These are phyloP conservation scores for Pichia sp. DNA, from an alignment of 1,139 yeast species.

Conservation along the genomic window DNA sequence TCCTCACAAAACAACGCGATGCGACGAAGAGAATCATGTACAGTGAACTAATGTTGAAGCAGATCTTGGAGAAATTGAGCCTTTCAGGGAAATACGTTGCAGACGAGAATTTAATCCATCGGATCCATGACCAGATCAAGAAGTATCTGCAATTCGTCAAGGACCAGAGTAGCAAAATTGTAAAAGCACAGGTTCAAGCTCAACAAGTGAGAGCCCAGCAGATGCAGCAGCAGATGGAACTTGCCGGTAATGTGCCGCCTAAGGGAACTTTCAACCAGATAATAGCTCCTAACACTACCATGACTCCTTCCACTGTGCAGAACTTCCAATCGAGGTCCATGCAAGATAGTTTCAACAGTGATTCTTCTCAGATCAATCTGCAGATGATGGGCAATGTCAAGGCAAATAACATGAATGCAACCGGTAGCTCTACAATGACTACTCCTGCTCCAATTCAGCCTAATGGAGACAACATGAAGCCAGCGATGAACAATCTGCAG, in stretches of 20 bases:
- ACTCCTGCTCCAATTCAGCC: not conserved
- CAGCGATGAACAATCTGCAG: not conserved
- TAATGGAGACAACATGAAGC: not conserved
- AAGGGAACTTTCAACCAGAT: conserved; percentile 19
- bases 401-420: conserved; percentile 4
- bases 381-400: conserved; percentile 8
- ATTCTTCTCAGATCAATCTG: not conserved
- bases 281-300: not conserved
- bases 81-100: conserved; percentile 63
- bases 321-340: not conserved
- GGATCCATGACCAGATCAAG: conserved; percentile 66
- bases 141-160: conserved; percentile 72
- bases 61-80: conserved; percentile 64
- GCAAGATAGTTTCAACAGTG: not conserved
- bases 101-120: conserved; percentile 63
- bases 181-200: conserved; percentile 35
- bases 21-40: conserved; percentile 75
- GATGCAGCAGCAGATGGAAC: conserved; percentile 21
- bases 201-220: conserved; percentile 25
- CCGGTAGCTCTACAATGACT: not conserved
- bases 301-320: conserved; percentile 1
- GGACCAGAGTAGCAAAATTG: conserved; percentile 38
- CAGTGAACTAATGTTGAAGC: conserved; percentile 73
- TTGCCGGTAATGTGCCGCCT: conserved; percentile 20
- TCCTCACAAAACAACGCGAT: conserved; percentile 66